Evolutionary conservation across 2,329 filamentous ascomycete species (phyloP).

Genomic region (Metarhizium robertsii): DNA sequence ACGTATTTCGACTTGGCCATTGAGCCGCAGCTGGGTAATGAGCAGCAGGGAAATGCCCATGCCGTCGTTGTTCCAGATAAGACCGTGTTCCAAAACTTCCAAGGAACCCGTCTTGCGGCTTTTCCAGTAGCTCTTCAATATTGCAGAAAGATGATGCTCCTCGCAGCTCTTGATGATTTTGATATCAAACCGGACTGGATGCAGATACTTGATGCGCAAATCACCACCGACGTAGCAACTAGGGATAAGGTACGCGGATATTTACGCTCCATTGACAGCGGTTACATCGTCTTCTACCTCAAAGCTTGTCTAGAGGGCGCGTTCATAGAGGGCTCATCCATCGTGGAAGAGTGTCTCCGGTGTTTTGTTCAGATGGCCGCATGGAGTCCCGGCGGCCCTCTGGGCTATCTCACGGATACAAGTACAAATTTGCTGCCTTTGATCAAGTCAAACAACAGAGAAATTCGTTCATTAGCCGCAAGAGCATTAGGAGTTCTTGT

Average conservation of each 20-base stretch:
- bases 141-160: conserved; percentile 44
- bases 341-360: conserved; percentile 38
- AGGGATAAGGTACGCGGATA: conserved; percentile 50
- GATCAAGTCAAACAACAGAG: conserved; percentile 62
- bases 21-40: conserved; percentile 6
- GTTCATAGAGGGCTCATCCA: conserved; percentile 30
- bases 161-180: conserved; percentile 38
- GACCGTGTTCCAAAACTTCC: conserved; percentile 35
- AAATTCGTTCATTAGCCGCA: conserved; percentile 56
- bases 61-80: conserved; percentile 3
- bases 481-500: conserved; percentile 68
- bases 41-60: background rate
- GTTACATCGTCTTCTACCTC: conserved; percentile 35
- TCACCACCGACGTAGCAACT: conserved; percentile 59
- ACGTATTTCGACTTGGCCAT: conserved; percentile 38
- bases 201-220: conserved; percentile 61
- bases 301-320: conserved; percentile 50
- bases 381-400: conserved; percentile 37
- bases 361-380: conserved; percentile 46
- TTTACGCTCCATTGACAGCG: conserved; percentile 31
- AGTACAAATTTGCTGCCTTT: conserved; percentile 46
- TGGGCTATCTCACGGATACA: conserved; percentile 39
- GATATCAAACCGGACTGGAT: conserved; percentile 77
- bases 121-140: conserved; percentile 65
- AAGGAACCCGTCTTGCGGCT: conserved; percentile 38